Base-by-base conservation (phyloP, 768 basidiomycete species). In the Cubamyces lactineus region DNA sequence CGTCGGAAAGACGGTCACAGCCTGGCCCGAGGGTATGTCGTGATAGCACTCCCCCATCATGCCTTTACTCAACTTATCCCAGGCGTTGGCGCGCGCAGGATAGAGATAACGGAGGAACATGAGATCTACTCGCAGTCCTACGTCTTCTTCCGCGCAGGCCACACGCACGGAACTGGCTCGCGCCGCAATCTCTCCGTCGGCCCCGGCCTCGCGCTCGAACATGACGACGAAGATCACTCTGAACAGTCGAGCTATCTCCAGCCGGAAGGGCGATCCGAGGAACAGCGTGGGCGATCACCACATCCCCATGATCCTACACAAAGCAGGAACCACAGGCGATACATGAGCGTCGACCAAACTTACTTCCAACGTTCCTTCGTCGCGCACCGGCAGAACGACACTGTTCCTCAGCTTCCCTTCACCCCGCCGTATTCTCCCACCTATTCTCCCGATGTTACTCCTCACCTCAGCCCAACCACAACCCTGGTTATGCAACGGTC, bases 1-100 rank as follows among this genome's bases (percentile, higher is more conserved):
- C 21, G 79, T 86, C 47, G 95, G 91, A 2, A 88, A 80, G 61
- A 80, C 87, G 2, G 76, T 80, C 23, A 90, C 87, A 4, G 82
- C 86, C 40, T 97, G 94, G 89, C 87, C 89, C 2, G 94, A 97
- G 82, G 92, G 96, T 94, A 62, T 53, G 81, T 71, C 13, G 54
- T 38, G 28, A 7, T 50, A 57, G 55, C 48, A 21, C 28, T 3
- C 19, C 15, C 42, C n/a, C 23, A 16, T 41, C 49, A 38, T 16
- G 15, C 38, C 43, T 15, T 15, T 39, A 59, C 50, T 42, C 15
- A 63, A n/a, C 30, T 61, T 39, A 50, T 43, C 16, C 41, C 69
- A 78, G 85, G 82, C 16, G 80, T 91, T 54, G 93, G 92, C 61
- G 84, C 87, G 21, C 80, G 88, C 16, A 82, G 91, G 24, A 74